A percentile compares a stretch with the other conserved stretches of the same genome.
phyloP scores from a whole-genome alignment of 139 green algal genomes.

The Micractinium conductrix region DNA sequence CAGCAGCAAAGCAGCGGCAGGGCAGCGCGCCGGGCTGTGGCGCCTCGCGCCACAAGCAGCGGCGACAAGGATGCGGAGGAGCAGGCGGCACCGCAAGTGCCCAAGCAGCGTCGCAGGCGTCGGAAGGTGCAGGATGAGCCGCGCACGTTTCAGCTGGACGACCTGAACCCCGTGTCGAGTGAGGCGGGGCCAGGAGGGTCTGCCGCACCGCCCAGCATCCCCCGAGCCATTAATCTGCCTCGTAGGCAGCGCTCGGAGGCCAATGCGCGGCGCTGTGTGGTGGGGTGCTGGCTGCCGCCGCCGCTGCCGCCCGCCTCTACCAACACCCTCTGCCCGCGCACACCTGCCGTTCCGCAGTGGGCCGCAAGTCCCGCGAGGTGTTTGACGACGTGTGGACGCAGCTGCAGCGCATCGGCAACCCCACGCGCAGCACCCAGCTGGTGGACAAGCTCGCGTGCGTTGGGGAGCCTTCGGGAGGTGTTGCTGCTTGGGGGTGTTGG shows the following conservation, averaged over 20 bases:
- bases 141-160: neutral
- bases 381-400: conserved; percentile 91
- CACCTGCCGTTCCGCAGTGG: conserved; percentile 49
- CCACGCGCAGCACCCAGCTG: conserved; percentile 34
- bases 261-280: neutral
- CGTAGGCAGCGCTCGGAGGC: neutral
- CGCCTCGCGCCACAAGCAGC: too few species aligned
- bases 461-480: too few species aligned
- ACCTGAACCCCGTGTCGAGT: conserved; percentile 10
- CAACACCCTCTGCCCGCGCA: neutral
- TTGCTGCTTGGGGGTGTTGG: too few species aligned
- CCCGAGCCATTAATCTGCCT: too few species aligned
- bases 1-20: too few species aligned
- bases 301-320: neutral
- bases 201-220: too few species aligned
- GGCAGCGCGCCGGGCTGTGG: too few species aligned
- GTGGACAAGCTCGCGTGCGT: conserved; percentile 1
- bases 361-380: conserved; percentile 73
- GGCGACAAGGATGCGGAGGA: neutral
- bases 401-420: conserved; percentile 54
- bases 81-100: neutral
- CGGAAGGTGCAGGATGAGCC: neutral
- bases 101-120: neutral
- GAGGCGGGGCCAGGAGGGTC: neutral
- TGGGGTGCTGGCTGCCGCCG: neutral